A percentile compares a stretch with the other conserved stretches of the same genome.
These are phyloP conservation scores for Talaromyces sp. DNA, from an alignment of 2,329 filamentous ascomycete species.

Conservation along the genomic window DNA sequence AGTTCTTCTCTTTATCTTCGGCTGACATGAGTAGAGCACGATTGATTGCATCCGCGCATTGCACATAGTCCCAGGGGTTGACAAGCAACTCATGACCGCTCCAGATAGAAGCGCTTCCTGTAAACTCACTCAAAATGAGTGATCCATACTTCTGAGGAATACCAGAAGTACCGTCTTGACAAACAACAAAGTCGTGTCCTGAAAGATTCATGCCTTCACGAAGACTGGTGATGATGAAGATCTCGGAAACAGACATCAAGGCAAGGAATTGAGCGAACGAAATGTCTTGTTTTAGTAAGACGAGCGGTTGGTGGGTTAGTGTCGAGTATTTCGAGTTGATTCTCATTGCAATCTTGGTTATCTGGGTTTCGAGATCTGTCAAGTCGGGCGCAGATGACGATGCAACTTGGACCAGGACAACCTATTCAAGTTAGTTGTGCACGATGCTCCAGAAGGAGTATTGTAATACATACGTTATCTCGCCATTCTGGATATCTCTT, in stretches of 20 bases:
- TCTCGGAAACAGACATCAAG: conserved; percentile 79
- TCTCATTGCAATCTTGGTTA: conserved; percentile 87
- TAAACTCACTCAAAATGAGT: conserved; percentile 90
- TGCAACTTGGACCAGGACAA: conserved; percentile 81
- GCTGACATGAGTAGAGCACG: conserved; percentile 74
- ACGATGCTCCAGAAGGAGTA: background rate
- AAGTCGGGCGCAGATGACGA: conserved; percentile 84
- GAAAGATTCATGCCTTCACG: conserved; percentile 97
- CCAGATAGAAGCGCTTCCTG: conserved; percentile 83
- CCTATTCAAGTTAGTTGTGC: conserved; percentile 40
- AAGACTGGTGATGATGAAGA: conserved; percentile 87
- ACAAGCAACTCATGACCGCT: conserved; percentile 73
- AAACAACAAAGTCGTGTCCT: conserved; percentile 86
- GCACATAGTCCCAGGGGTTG: conserved; percentile 91
- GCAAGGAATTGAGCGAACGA: conserved; percentile 90
- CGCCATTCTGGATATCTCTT: conserved; percentile 87
- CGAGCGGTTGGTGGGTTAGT: conserved; percentile 82
- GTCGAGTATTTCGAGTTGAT: conserved; percentile 89
- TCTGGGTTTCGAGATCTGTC: conserved; percentile 76
- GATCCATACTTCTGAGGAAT: conserved; percentile 73
- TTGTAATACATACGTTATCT: conserved; percentile 53
- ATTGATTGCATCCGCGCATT: conserved; percentile 81
- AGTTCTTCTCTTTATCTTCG: conserved; percentile 69
- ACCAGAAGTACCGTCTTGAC: conserved; percentile 73
- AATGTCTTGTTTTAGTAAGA: conserved; percentile 91